Conservation (phyloP, 78 protist species). For the Isochrysis galbana region DNA sequence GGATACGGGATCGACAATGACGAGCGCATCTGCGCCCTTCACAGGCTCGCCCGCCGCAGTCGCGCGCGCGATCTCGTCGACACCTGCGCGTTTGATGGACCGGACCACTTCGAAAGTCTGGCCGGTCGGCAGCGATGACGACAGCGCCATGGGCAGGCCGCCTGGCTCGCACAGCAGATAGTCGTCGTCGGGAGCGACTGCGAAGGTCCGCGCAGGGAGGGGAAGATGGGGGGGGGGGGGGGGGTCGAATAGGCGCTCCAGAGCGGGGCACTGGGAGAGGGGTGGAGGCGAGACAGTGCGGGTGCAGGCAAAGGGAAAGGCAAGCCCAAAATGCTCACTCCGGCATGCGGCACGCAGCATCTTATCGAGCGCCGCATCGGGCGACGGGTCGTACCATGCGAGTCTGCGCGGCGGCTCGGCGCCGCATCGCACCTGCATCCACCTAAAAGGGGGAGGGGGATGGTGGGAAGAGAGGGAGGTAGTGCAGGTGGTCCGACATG, state of each 20-base stretch:
- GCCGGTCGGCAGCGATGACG: background rate
- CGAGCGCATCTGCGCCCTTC: background rate
- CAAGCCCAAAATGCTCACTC: too few relatives aligned
- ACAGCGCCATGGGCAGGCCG: background rate
- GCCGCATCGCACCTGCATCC: background rate
- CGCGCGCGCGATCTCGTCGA: background rate
- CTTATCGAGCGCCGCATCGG: background rate
- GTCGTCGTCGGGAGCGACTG: background rate
- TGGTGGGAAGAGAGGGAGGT: too few relatives aligned
- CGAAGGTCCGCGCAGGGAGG: too few relatives aligned
- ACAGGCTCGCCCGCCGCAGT: too few relatives aligned
- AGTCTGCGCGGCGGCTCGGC: background rate
- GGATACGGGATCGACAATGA: background rate
- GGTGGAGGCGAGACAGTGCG: too few relatives aligned
- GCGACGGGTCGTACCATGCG: background rate
- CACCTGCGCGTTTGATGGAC: background rate
- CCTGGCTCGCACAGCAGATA: background rate
- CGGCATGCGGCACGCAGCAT: conserved; percentile 7
- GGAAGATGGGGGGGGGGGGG: too few relatives aligned
- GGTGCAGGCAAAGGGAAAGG: too few relatives aligned
- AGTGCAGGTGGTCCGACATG: too few relatives aligned
- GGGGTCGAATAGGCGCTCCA: too few relatives aligned
- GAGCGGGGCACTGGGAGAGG: too few relatives aligned
- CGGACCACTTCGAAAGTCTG: background rate
- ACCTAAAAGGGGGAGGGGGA: too few relatives aligned